Evolutionary conservation across 2,329 filamentous ascomycete species (phyloP), one percentile per base, ranked within the genome.

Genomic region (Fusarium brevicatenulatum): DNA sequence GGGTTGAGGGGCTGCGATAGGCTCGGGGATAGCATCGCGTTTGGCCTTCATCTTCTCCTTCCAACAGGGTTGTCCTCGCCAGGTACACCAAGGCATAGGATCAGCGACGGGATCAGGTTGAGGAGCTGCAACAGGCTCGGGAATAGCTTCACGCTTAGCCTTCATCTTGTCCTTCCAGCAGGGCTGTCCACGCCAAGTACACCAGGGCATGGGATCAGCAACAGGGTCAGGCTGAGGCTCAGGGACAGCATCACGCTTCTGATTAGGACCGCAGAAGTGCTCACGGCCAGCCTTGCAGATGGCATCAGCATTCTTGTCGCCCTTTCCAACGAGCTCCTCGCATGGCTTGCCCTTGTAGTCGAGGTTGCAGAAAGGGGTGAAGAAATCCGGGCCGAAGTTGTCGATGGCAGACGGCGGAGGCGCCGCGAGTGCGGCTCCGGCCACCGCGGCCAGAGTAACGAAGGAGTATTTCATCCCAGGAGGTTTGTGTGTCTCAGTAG

Each of bases 131-230:
- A 36, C 21, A 6, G 64, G 49, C 23, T 68, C 42, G 6, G 67
- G 65, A 4, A 50, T 28, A 19, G 67, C 68, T 5, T 66, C 55
- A 8, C 66, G 67, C 7, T 61, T 70, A 0, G 47, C 28, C 52
- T 54, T 54, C 63, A 65, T 65, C 76, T 83, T 84, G 43, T 78
- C 80, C 74, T 83, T 83, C 76, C 78, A 79, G 78, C 85, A 86
- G 4, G 78, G 74, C 49, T 83, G 78, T 11, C 84, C 84, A 13
- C 78, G 78, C 40, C 78, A 76, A 54, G 80, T 72, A 70, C 85
- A 86, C 72, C 80, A 80, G 0, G 63, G 63, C 63, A 66, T 66
- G 0, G 63, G 63, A 9, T 66, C 63, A 3, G 63, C 61, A 2
- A 66, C 47, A 9, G 78, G 76, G 47, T 77, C 71, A 21, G 75